Conservation (phyloP, 805 yeast species). For the Yamadazyma insecticola region DNA sequence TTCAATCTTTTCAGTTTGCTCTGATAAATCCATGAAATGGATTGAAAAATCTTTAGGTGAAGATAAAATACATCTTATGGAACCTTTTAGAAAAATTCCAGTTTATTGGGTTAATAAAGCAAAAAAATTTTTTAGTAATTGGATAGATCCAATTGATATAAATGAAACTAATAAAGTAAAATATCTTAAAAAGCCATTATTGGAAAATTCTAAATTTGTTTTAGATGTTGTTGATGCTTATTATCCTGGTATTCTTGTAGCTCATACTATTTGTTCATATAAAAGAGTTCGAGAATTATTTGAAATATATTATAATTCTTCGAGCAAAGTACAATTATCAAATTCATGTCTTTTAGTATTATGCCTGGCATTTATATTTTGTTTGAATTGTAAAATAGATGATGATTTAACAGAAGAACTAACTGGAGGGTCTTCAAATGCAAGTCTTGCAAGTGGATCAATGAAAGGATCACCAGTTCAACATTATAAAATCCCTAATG, state of each 20-base stretch:
- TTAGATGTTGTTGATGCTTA: conserved; percentile 2
- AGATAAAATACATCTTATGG: conserved; percentile 13
- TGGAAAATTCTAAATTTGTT: conserved; percentile 11
- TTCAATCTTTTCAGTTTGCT: conserved; percentile 31
- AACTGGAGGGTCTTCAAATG: no score
- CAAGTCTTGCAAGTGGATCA: no score
- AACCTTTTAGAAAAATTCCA: conserved; percentile 28
- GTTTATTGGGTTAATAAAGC: conserved; percentile 15
- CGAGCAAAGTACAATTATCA: no score
- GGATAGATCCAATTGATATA: conserved; percentile 28
- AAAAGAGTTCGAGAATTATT: conserved; percentile 1
- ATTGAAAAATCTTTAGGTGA: conserved; percentile 22
- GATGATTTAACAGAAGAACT: no score
- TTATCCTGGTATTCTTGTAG: background rate
- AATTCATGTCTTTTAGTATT: no score
- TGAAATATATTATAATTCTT: conserved; percentile 3
- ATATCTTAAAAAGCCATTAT: conserved; percentile 21
- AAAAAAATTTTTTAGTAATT: conserved; percentile 15
- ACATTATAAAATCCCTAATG: no score
- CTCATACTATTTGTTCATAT: conserved; percentile 1
- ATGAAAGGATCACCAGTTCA: no score
- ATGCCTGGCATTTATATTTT: no score
- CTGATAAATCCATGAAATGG: conserved; percentile 30
- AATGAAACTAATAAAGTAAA: conserved; percentile 15
- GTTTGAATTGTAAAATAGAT: no score